Percentiles rank a stretch among this genome's conserved stretches.
Conservation (phyloP, 2,329 filamentous ascomycete genomes). For the Phyllosticta capitalensis region DNA sequence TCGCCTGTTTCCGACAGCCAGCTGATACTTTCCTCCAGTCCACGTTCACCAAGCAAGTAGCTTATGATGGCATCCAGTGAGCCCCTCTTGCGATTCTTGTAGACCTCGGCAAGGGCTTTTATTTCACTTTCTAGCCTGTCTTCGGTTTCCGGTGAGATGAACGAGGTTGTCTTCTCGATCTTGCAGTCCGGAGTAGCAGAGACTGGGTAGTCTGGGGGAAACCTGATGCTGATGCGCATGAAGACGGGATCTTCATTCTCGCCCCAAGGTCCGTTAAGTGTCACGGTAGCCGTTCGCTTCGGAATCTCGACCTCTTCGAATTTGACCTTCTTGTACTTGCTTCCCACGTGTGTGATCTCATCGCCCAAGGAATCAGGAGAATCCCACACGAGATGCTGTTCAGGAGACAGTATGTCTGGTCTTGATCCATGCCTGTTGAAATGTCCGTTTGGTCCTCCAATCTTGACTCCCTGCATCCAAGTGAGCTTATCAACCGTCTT, state of each 20-base stretch:
- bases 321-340: slow-evolving; percentile 50
- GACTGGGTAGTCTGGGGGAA: slow-evolving; percentile 47
- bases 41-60: slow-evolving; percentile 51
- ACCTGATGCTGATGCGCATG: slow-evolving; percentile 48
- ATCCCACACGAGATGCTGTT: slow-evolving; percentile 16
- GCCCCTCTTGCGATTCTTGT: slow-evolving; percentile 43
- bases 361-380: slow-evolving; percentile 46
- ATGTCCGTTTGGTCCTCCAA: slow-evolving; percentile 34
- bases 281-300: slow-evolving; percentile 45
- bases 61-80: slow-evolving; percentile 54
- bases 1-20: slow-evolving; percentile 50
- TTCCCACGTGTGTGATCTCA: slow-evolving; percentile 52
- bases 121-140: slow-evolving; percentile 42
- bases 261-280: slow-evolving; percentile 53
- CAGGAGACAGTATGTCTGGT: slow-evolving; percentile 12
- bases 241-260: slow-evolving; percentile 42
- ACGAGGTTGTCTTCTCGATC: slow-evolving; percentile 47
- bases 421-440: slow-evolving; percentile 15
- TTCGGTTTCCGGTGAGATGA: slow-evolving; percentile 42
- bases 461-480: slow-evolving; percentile 58
- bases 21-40: slow-evolving; percentile 46
- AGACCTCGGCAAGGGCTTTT: slow-evolving; percentile 45
- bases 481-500: slow-evolving; percentile 49
- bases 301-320: slow-evolving; percentile 51
- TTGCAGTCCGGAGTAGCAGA: slow-evolving; percentile 41